Percentiles rank a stretch among this genome's conserved stretches.
These are phyloP conservation scores for Penicillium egyptiacum DNA, from an alignment of 495 filamentous ascomycete species.

Conservation along the genomic window DNA sequence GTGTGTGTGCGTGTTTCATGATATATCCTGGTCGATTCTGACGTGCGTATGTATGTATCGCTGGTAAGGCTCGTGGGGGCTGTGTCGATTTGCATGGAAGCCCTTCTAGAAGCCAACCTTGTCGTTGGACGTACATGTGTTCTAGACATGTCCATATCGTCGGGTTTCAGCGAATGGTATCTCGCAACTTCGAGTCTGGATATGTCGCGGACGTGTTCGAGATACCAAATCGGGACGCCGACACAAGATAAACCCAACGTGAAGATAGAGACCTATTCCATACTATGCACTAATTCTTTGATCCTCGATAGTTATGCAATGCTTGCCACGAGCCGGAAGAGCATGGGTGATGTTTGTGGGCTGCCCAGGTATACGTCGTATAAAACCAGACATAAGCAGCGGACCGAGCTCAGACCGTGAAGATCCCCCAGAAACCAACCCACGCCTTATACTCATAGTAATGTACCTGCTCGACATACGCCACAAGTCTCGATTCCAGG, in stretches of 20 bases:
- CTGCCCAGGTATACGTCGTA: neutral
- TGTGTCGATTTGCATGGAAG: neutral
- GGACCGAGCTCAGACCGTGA: slow-evolving; percentile 1
- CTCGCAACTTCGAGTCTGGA: neutral
- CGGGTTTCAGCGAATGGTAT: neutral
- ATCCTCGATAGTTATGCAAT: neutral
- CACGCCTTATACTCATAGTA: neutral
- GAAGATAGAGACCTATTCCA: neutral
- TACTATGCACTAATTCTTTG: neutral
- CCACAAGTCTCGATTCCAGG: neutral
- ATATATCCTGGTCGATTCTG: slow-evolving; percentile 8
- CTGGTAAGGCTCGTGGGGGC: neutral
- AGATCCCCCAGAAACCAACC: slow-evolving; percentile 1
- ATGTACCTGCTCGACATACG: neutral
- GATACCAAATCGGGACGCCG: neutral
- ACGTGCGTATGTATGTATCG: neutral
- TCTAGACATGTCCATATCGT: neutral
- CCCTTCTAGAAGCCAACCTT: neutral
- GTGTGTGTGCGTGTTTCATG: neutral
- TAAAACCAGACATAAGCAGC: slow-evolving; percentile 2
- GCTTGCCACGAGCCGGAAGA: neutral
- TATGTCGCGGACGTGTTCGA: neutral
- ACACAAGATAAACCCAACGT: neutral
- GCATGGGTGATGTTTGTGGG: slow-evolving; percentile 1
- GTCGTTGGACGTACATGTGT: neutral